These are phyloP conservation scores for Ophiostoma himal-ulmi DNA, from an alignment of 2,329 filamentous ascomycete genomes.

Conservation along the genomic window DNA sequence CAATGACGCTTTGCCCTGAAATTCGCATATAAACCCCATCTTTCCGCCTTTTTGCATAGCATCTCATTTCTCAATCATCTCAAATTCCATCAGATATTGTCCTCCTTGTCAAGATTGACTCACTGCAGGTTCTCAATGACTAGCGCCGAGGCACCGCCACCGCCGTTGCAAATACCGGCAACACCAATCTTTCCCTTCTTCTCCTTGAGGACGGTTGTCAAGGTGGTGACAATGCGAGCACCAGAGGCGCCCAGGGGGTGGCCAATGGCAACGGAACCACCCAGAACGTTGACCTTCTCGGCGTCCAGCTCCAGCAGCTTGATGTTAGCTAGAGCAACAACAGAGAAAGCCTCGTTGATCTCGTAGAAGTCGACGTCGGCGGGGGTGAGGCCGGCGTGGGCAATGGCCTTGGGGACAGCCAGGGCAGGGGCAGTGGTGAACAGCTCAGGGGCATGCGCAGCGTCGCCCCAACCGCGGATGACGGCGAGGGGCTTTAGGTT, in stretches of 20 bases:
- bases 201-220: slow-evolving; percentile 81
- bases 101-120: slow-evolving; percentile 26
- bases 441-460: slow-evolving; percentile 82
- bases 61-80: not conserved
- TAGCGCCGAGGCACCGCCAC: slow-evolving; percentile 87
- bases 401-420: slow-evolving; percentile 94
- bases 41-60: not conserved
- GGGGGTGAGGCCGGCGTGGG: slow-evolving; percentile 78
- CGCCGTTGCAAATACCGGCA: slow-evolving; percentile 96
- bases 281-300: slow-evolving; percentile 91
- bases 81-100: not conserved
- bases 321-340: slow-evolving; percentile 92
- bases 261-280: slow-evolving; percentile 90
- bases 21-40: not conserved
- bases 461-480: slow-evolving; percentile 96
- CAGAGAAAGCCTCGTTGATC: slow-evolving; percentile 99
- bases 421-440: slow-evolving; percentile 93
- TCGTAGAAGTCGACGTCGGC: slow-evolving; percentile 87
- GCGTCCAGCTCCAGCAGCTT: slow-evolving; percentile 75
- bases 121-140: slow-evolving; percentile 73
- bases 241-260: slow-evolving; percentile 92
- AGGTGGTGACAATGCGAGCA: slow-evolving; percentile 83
- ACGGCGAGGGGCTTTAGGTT: slow-evolving; percentile 88
- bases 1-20: not conserved
- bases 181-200: slow-evolving; percentile 91